These are phyloP conservation scores for Uronychia setigera DNA, from an alignment of 73 alveolate genomes.

Conservation along the genomic window DNA sequence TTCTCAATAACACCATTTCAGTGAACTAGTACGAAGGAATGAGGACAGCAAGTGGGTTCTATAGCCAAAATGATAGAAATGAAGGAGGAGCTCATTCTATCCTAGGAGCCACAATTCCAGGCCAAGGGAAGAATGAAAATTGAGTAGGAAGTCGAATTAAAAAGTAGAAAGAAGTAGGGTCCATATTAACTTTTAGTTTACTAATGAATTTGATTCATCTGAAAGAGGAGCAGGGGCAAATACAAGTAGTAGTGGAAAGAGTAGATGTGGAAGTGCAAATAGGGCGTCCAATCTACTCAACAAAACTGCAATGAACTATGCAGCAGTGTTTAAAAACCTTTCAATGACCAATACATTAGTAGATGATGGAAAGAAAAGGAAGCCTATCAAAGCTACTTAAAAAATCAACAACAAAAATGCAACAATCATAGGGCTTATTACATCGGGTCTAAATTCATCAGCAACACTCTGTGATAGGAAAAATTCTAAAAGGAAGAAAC, in stretches of 20 bases:
- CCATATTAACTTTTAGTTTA: no score
- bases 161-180: not conserved
- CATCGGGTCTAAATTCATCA: not conserved
- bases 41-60: not conserved
- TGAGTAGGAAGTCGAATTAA: not conserved
- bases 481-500: not conserved
- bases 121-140: not conserved
- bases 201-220: no score
- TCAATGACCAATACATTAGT: not conserved
- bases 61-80: not conserved
- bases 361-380: not conserved
- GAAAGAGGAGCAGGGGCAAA: not conserved
- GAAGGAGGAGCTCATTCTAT: not conserved
- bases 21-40: not conserved
- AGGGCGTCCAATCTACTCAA: not conserved
- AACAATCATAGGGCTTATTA: not conserved
- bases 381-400: not conserved
- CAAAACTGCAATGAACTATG: not conserved
- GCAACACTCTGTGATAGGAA: not conserved
- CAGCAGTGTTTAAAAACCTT: not conserved
- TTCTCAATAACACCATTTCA: not conserved
- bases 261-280: not conserved
- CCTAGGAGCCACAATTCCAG: not conserved
- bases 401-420: not conserved
- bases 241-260: not conserved